Evolutionary conservation across 2,329 filamentous ascomycete genomes (phyloP), one percentile per base, ranked within the genome.

Genomic region (Exophiala alcalophila): DNA sequence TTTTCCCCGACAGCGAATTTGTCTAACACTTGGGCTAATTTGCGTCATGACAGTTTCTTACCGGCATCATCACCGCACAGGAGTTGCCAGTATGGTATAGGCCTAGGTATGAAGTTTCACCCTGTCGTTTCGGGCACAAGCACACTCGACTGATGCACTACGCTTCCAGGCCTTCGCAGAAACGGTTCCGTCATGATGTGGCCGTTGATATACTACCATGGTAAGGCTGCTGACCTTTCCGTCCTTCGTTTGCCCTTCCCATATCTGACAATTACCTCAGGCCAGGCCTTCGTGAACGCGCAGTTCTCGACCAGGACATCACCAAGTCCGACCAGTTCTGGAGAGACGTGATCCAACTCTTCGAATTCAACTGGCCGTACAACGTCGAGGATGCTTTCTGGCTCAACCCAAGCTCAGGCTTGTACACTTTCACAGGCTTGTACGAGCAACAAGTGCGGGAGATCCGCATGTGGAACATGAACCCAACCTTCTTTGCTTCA

Each of bases 161-260:
- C 4, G 12, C 10, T 11, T 15, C 8, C 9, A 23, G 35, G 5
- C 36, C 42, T 3, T 33, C 35, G 16, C 42, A 45, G 36, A 25
- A 33, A n/a, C 21, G 21, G 12, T 21, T 45, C 27, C 28, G 23
- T 12, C 42, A 45, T 23, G 31, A 12, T 19, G 21, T 45, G 7
- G 34, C 42, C 6, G 36, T 24, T 11, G 42, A 45, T 21, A 36
- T 40, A 18, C 36, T 45, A 5, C 42, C 42, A 5, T 45, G 42
- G 40, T 43, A 18, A 28, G 40, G 5, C 30, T 15, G n/a, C 20
- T n/a, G n/a, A n/a, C n/a, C n/a, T n/a, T n/a, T n/a, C n/a, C n/a
- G n/a, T n/a, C n/a, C n/a, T n/a, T n/a, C n/a, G n/a, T n/a, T n/a
- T n/a, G n/a, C n/a, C n/a, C n/a, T n/a, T n/a, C n/a, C n/a, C n/a